Evolutionary conservation across 192 early-diverging fungal species (phyloP).

Genomic region (Linnemannia exigua): DNA sequence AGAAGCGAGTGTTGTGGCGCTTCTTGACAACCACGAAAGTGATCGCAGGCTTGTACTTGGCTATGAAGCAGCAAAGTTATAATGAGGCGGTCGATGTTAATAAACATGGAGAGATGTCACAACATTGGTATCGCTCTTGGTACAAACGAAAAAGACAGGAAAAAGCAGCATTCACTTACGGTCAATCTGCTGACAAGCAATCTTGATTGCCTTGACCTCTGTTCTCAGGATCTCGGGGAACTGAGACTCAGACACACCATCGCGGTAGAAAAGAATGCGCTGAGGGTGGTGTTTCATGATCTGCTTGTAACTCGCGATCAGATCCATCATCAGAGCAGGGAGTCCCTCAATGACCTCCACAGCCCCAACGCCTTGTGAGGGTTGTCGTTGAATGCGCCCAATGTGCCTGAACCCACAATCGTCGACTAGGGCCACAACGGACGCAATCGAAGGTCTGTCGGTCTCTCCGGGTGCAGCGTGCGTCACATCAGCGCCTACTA

Average conservation of each 20-base stretch:
- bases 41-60: constrained; percentile 79
- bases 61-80: constrained; percentile 30
- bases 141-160: neutral
- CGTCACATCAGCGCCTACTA: constrained; percentile 89
- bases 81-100: neutral
- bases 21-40: constrained; percentile 90
- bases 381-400: constrained; percentile 15
- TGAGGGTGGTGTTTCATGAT: constrained; percentile 74
- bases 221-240: constrained; percentile 65
- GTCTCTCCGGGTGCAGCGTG: constrained; percentile 75
- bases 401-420: constrained; percentile 8
- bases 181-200: constrained; percentile 24
- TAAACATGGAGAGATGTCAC: neutral
- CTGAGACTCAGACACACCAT: constrained; percentile 91
- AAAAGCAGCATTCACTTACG: constrained; percentile 11
- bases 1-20: constrained; percentile 90
- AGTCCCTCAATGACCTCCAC: constrained; percentile 69
- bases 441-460: constrained; percentile 18
- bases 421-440: constrained; percentile 36
- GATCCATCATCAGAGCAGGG: constrained; percentile 68
- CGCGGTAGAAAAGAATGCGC: constrained; percentile 88
- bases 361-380: neutral
- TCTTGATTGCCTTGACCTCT: constrained; percentile 66
- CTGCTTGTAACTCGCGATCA: constrained; percentile 72
- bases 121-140: neutral